Base-by-base conservation (phyloP, 768 basidiomycete genomes). In the Pleurotus tuoliensis region DNA sequence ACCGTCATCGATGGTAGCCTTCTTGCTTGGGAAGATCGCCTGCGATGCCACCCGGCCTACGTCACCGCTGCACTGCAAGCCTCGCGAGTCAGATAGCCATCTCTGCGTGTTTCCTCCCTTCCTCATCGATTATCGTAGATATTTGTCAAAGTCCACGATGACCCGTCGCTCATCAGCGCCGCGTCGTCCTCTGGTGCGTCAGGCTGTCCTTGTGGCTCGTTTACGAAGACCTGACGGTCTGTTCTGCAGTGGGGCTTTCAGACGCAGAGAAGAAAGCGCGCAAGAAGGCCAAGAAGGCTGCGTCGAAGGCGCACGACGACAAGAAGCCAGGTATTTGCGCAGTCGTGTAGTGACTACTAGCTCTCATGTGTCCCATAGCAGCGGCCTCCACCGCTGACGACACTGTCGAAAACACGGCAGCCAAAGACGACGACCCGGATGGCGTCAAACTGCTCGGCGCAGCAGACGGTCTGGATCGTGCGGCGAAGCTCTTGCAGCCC, bases 211-310 rank as follows among this genome's bases (percentile, higher is more conserved):
- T n/a, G 41, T 46, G 5, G 3, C 9, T 56, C 15, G 43, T 44
- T 4, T 39, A 6, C 24, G 37, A 11, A 18, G 41, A 12, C 52
- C 25, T 57, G 37, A n/a, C 43, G 27, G 45, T 44, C 6, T 12
- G 25, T 34, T 25, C 9, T 34, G 15, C 61, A 83, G 79, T 63
- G 16, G 69, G 71, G 30, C 68, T 83, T 18, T 77, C 83, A 3
- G 85, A 82, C 22, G 81, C 81, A 4, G 87, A 86, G 70, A 91
- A 90, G 69, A 91, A 92, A 67, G 88, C 88, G 0, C 86, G 86
- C 67, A 92, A 91, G 71, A 93, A 90, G 69, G 90, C 90, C 11
- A 93, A 92, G 72, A 93, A 91, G 68, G 79, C 87, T 0, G 86
- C 85, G 1, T 76, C 78, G 59, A 89, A 85, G 63, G 75, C 75